phyloP scores from a whole-genome alignment of 306 rosid genomes.

The Cucurbita moschata region DNA sequence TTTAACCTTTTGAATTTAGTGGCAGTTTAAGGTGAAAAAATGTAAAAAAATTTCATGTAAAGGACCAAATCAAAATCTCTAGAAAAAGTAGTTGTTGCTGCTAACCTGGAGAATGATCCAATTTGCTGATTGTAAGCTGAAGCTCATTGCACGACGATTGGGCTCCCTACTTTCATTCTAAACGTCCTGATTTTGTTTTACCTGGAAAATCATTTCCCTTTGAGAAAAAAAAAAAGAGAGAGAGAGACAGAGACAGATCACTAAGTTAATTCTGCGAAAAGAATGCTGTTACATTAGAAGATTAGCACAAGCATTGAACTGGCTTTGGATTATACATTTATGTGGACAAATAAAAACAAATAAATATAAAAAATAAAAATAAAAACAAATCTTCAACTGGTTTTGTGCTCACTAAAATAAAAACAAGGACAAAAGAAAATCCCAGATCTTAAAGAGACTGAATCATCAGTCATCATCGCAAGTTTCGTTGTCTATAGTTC shows the following conservation, averaged over 20 bases:
- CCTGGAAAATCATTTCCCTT: slow-evolving; percentile 1
- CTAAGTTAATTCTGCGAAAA: not conserved
- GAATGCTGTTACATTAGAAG: not conserved
- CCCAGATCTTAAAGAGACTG: slow-evolving; percentile 8
- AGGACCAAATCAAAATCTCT: not conserved
- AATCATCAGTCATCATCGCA: slow-evolving; percentile 1
- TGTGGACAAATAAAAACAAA: not conserved
- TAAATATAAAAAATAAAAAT: not conserved
- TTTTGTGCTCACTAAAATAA: not conserved
- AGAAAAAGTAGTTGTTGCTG: not conserved
- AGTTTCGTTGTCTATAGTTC: slow-evolving; percentile 36
- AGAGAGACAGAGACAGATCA: not conserved
- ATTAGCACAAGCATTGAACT: not conserved
- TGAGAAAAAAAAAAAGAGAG: not conserved
- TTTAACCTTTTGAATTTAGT: not conserved
- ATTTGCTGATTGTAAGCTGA: not conserved
- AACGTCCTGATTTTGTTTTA: not conserved
- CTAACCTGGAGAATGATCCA: not conserved
- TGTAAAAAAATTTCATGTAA: not conserved
- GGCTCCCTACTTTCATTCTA: not conserved
- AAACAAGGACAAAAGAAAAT: not conserved
- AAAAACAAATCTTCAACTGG: not conserved
- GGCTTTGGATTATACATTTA: not conserved
- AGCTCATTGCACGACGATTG: not conserved
- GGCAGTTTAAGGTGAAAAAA: not conserved